Base-by-base conservation (phyloP, 768 basidiomycete genomes). In the Floccularia luteovirens region DNA sequence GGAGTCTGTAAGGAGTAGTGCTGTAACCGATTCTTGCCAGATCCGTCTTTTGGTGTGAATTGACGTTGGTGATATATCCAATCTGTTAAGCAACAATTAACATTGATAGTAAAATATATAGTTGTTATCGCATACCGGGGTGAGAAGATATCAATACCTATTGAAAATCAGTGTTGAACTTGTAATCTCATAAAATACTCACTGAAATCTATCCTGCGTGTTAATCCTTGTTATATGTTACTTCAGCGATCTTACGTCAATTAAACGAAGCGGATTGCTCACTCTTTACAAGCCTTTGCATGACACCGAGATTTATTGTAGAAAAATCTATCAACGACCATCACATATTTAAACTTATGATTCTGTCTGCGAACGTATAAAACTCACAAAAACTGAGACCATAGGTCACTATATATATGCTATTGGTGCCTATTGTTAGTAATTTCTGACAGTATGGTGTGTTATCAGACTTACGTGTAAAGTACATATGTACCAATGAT, bases 121-220 rank as follows among this genome's bases (percentile, higher is more conserved):
- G 17, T 10, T 17, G 14, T 11, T 4, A 37, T 17, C 12, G 56
- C 48, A 44, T 60, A 77, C 82, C 74, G 67, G 16, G 87, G 87
- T 12, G 84, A 87, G 55, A 89, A 89, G 36, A 89, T 72, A 53
- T 90, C 87, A 45, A 89, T 72, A 56, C 82, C 82, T 86, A 24
- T 13, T 30, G 36, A 30, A 20, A 7, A 38, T 16, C 25, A 31
- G 17, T 40, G 19, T 36, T 8, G 19, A 27, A 12, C 32, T 32
- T 37, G 38, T 7, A 36, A 42, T 5, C 13, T 11, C 22, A 19
- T 14, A 20, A 36, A 24, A 24, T 0, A 67, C 79, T 41, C 46
- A 85, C 82, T 85, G 60, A 86, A 87, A 59, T 89, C 85, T 25
- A 89, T 68, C 19, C 87, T 73, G 19, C 70, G 67, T 4, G 74